These are phyloP conservation scores for Davidsoniella virescens DNA, from an alignment of 2,329 filamentous ascomycete species.

Conservation along the genomic window DNA sequence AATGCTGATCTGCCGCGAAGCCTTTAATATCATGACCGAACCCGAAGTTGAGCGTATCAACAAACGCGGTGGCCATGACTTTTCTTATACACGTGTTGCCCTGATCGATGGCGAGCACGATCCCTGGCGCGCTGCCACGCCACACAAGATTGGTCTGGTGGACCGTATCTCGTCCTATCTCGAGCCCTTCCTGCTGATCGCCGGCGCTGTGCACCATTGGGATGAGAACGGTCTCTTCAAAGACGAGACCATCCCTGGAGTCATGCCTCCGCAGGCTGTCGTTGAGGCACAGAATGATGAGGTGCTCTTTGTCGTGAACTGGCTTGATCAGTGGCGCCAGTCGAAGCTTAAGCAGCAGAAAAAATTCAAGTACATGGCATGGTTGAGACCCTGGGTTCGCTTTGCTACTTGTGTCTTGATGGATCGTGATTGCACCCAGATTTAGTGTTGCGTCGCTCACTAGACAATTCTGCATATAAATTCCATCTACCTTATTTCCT, in stretches of 20 bases:
- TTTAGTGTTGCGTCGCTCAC: too few species aligned
- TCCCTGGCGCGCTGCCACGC: constrained; percentile 62
- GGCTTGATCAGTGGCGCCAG: constrained; percentile 37
- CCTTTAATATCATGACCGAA: constrained; percentile 51
- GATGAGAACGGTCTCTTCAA: constrained; percentile 53
- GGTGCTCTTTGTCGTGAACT: constrained; percentile 23
- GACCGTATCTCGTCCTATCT: constrained; percentile 40
- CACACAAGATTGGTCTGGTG: constrained; percentile 47
- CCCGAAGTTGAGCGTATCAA: constrained; percentile 54
- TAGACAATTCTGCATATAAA: too few species aligned
- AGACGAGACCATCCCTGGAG: constrained; percentile 38
- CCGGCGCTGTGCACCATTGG: constrained; percentile 67
- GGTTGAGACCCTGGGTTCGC: too few species aligned
- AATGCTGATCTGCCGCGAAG: constrained; percentile 44
- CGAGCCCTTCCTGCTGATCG: constrained; percentile 59
- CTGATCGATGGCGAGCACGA: constrained; percentile 64
- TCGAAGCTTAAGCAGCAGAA: constrained; percentile 24
- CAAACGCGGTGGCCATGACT: constrained; percentile 56
- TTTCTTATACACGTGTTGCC: constrained; percentile 60
- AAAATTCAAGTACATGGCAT: neutral
- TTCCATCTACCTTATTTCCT: too few species aligned
- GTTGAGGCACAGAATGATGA: constrained; percentile 41
- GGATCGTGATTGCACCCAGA: too few species aligned
- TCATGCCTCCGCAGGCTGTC: constrained; percentile 42
- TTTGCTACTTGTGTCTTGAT: too few species aligned